These are phyloP conservation scores for Pichia sp. DNA, from an alignment of 1,139 yeast genomes.

Conservation along the genomic window DNA sequence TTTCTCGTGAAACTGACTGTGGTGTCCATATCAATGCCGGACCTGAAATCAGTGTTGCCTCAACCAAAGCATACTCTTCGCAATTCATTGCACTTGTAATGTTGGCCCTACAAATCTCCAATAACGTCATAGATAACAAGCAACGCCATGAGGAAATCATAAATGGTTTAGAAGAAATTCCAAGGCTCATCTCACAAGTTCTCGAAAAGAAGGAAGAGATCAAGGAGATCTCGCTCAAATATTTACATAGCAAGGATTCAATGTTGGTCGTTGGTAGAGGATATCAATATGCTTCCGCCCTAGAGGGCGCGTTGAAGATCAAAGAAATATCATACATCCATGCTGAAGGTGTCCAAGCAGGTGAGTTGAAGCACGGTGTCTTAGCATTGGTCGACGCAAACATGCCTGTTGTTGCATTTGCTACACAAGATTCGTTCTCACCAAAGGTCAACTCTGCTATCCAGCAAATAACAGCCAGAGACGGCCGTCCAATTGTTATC, in stretches of 20 bases:
- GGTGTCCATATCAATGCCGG: constrained; percentile 99
- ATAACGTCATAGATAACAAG: constrained; percentile 75
- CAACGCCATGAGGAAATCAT: constrained; percentile 82
- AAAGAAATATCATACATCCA: constrained; percentile 99
- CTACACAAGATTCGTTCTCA: constrained; percentile 95
- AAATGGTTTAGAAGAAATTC: constrained; percentile 77
- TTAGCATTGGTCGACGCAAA: constrained; percentile 93
- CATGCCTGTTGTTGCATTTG: constrained; percentile 91
- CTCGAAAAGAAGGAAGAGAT: constrained; percentile 69
- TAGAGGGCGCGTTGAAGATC: constrained; percentile 97
- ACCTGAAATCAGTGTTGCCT: constrained; percentile 99
- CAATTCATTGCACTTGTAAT: constrained; percentile 96
- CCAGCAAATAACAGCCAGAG: constrained; percentile 95
- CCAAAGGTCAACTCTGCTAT: constrained; percentile 96
- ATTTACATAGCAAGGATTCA: constrained; percentile 77
- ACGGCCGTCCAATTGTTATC: constrained; percentile 92
- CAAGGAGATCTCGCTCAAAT: constrained; percentile 66
- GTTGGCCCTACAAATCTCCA: constrained; percentile 92
- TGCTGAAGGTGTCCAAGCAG: constrained; percentile 98
- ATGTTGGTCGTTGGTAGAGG: constrained; percentile 94
- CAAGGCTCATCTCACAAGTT: constrained; percentile 78
- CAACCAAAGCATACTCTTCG: constrained; percentile 99
- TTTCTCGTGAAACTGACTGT: constrained; percentile 96
- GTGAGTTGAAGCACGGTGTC: constrained; percentile 98
- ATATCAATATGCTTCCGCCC: constrained; percentile 93